Base-by-base conservation (phyloP, 202 grass and related monocot genomes). In the Alloteropsis angusta region DNA sequence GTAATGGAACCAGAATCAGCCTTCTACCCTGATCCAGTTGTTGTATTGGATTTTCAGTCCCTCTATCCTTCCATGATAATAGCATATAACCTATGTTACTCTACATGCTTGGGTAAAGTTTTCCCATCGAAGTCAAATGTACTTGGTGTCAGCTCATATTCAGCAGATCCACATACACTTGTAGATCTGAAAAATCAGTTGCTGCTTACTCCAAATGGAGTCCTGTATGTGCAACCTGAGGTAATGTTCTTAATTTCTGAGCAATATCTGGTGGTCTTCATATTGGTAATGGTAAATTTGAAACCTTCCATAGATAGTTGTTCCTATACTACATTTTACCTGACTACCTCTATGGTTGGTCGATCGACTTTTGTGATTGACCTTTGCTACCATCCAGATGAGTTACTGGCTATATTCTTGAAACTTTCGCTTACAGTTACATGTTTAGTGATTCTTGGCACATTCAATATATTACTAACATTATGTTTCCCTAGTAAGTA, bases 31-130 rank as follows among this genome's bases (percentile, higher is more conserved):
- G 94, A 97, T 25, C 94, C 34, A 74, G 89, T 97, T 82, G 83
- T 97, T 84, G 87, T 97, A 50, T 79, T 97, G 87, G 91, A 97
- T 85, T 97, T 97, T 70, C 94, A 97, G 78, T 97, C 94, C 75
- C 94, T 97, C 81, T 97, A 97, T 82, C 94, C 94, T 74, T 94
- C 91, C 23, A 97, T 97, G 94, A 92, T 94, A 89, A 97, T 97
- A 86, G 91, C 94, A 69, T 97, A 97, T 81, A 97, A 97, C 69
- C 78, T 94, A 65, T 97, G 94, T 85, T 97, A 91, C 76, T 90
- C 80, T 78, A 94, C 94, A 68, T 97, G 94, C 78, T 88, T 97
- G 87, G 94, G 94, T 48, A 97, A 97, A 88, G 80, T 97, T 80
- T 84, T 94, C 71, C 94, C 94, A 13, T 94, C 94, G 4, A 97